Conservation (phyloP, 345 rosid species). For the Odontarrhena argentea region DNA sequence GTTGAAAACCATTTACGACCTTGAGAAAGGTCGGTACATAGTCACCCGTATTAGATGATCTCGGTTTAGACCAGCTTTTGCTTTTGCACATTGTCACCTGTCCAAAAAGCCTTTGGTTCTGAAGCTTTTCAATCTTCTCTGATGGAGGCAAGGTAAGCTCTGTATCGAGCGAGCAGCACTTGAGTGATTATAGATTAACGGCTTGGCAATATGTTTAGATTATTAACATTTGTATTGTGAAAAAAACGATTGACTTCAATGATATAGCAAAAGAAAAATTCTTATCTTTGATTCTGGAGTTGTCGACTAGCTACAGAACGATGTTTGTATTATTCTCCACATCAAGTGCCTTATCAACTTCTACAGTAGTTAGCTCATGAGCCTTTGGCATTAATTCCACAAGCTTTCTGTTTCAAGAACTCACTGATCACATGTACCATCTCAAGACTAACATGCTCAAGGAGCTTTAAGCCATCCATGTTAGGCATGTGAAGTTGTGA, state of each 20-base stretch:
- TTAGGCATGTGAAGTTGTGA: constrained; percentile 63
- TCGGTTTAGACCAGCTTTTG: constrained; percentile 19
- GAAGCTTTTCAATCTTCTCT: constrained; percentile 15
- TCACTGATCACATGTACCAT: constrained; percentile 92
- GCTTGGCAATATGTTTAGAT: constrained; percentile 27
- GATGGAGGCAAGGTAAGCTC: background rate
- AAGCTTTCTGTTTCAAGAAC: constrained; percentile 12
- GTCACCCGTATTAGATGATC: constrained; percentile 62
- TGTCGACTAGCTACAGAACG: too few relatives aligned
- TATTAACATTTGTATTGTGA: constrained; percentile 18
- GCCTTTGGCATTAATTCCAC: too few relatives aligned
- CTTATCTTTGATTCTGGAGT: too few relatives aligned
- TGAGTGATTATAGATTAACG: constrained; percentile 21
- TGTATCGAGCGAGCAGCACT: constrained; percentile 3
- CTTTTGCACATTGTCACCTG: constrained; percentile 16
- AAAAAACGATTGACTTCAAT: constrained; percentile 6
- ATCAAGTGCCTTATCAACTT: too few relatives aligned
- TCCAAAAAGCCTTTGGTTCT: constrained; percentile 7
- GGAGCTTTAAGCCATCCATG: constrained; percentile 93
- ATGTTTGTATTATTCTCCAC: too few relatives aligned
- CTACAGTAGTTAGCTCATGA: too few relatives aligned
- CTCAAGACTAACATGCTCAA: constrained; percentile 64
- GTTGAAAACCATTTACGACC: constrained; percentile 77
- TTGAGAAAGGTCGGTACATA: constrained; percentile 90
- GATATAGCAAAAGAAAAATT: background rate